Conservation (phyloP, 441 rosid genomes). For the Mallotus repandus region DNA sequence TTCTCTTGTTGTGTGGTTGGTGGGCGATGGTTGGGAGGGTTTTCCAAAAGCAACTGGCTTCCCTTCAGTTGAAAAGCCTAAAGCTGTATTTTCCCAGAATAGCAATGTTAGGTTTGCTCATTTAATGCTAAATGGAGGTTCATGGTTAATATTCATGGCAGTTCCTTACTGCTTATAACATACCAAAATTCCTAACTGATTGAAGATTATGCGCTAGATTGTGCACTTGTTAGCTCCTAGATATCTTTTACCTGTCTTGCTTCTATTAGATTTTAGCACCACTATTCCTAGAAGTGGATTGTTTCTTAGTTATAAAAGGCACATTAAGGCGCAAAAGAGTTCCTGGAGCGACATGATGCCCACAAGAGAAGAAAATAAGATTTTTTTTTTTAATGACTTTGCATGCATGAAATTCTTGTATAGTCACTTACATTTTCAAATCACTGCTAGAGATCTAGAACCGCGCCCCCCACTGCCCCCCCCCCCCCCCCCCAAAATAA, state of each 20-base stretch:
- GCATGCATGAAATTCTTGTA: no score
- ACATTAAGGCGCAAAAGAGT: no score
- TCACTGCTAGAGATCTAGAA: no score
- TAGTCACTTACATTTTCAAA: no score
- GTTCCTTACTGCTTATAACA: background rate
- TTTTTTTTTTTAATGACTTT: no score
- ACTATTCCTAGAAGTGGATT: background rate
- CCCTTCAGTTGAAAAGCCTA: background rate
- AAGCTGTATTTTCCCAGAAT: background rate
- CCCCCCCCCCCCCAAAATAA: no score
- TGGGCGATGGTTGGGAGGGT: background rate
- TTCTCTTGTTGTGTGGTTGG: background rate
- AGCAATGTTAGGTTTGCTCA: background rate
- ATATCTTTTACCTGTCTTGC: background rate
- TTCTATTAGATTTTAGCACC: background rate
- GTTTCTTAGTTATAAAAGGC: background rate
- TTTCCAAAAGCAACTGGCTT: background rate
- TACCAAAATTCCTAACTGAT: background rate
- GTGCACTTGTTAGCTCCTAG: background rate
- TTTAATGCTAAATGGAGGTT: background rate
- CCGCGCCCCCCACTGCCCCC: no score
- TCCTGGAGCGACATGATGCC: no score
- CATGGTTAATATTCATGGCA: background rate
- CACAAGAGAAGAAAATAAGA: no score
- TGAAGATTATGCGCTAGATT: background rate